Evolutionary conservation across 495 filamentous ascomycete genomes (phyloP).

Genomic region (Trichoderma asperelloides): DNA sequence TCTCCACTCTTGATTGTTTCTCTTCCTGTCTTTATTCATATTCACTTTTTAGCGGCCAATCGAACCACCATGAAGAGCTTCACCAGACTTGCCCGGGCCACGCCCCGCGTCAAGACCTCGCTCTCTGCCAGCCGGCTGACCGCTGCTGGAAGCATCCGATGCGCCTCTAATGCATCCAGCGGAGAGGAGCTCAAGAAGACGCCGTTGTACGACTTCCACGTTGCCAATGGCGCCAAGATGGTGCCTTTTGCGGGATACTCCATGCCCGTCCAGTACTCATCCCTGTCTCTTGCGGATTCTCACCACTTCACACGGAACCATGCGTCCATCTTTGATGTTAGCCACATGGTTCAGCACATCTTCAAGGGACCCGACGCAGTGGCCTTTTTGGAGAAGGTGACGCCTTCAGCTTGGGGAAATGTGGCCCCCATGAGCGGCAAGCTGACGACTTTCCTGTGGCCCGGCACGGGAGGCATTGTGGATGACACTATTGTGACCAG

Average conservation of each 20-base stretch:
- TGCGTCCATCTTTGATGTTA: constrained; percentile 83
- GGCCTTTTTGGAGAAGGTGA: constrained; percentile 68
- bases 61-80: constrained; percentile 4
- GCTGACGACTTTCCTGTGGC: constrained; percentile 70
- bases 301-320: constrained; percentile 83
- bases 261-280: constrained; percentile 86
- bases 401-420: constrained; percentile 56
- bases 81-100: neutral
- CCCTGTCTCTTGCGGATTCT: constrained; percentile 63
- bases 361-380: constrained; percentile 72
- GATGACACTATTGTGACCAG: constrained; percentile 88
- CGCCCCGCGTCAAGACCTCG: neutral
- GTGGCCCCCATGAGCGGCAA: constrained; percentile 48
- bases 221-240: constrained; percentile 78
- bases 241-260: constrained; percentile 90
- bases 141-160: neutral
- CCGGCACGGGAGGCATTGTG: constrained; percentile 76
- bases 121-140: neutral
- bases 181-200: constrained; percentile 48
- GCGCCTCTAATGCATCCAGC: neutral
- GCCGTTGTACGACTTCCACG: constrained; percentile 75
- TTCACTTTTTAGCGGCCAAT: neutral
- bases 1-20: neutral
- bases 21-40: neutral
- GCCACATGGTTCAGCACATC: constrained; percentile 61